Conservation (phyloP, 257 asterid genomes). For the Solanum bulbocastanum region DNA sequence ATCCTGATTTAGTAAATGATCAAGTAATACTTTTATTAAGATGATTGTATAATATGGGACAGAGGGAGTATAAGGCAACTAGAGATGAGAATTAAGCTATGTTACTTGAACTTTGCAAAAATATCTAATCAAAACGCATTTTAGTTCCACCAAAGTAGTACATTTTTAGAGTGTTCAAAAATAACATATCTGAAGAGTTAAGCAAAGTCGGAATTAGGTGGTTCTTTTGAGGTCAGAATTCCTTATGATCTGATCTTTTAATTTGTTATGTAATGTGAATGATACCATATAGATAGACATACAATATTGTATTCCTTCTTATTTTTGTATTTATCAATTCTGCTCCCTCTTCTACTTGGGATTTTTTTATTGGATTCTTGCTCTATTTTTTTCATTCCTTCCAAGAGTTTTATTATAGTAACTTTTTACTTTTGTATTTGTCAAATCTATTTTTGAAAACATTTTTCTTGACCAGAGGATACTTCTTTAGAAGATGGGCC, state of each 20-base stretch:
- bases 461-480: background rate
- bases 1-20: background rate
- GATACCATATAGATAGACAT: background rate
- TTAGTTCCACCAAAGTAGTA: background rate
- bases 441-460: background rate
- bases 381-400: background rate
- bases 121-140: background rate
- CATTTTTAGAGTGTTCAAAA: background rate
- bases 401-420: background rate
- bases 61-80: background rate
- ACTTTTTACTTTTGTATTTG: background rate
- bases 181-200: background rate
- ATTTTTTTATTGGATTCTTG: background rate
- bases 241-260: background rate
- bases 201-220: background rate
- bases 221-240: background rate
- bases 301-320: background rate
- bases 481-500: background rate
- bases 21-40: too few species aligned
- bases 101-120: background rate
- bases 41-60: background rate
- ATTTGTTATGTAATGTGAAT: background rate
- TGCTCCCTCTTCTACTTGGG: background rate
- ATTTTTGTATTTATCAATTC: background rate
- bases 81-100: background rate